Evolutionary conservation across 2,329 filamentous ascomycete genomes (phyloP).

Genomic region (Cladobotryum mycophilum): DNA sequence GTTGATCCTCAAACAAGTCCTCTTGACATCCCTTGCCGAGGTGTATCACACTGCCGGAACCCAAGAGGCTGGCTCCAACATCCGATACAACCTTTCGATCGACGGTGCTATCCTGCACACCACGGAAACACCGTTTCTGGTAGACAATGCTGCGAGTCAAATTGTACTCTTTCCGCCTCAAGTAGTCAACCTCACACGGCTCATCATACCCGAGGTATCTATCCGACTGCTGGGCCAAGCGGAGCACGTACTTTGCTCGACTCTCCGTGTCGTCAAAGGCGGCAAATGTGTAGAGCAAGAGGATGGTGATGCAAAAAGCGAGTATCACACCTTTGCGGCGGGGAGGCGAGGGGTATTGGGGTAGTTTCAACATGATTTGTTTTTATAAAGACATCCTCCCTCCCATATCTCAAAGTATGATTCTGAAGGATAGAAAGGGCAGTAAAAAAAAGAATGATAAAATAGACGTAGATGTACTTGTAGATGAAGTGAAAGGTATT

Average conservation of each 20-base stretch:
- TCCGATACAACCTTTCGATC: constrained; percentile 33
- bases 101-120: constrained; percentile 25
- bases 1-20: background rate
- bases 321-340: no score
- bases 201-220: no score
- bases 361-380: no score
- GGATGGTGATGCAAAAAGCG: no score
- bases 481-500: no score
- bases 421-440: no score
- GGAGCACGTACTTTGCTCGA: constrained; percentile 6
- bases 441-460: no score
- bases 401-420: no score
- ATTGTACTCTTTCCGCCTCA: constrained; percentile 23
- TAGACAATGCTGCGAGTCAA: constrained; percentile 39
- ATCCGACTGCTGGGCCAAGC: background rate
- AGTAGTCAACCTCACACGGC: constrained; percentile 24
- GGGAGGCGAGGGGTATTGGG: no score
- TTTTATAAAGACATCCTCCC: no score
- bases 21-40: constrained; percentile 15
- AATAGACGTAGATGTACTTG: no score
- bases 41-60: constrained; percentile 22
- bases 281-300: no score
- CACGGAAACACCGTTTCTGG: constrained; percentile 38
- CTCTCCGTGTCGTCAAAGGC: background rate
- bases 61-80: constrained; percentile 31